A percentile compares a stretch with the other conserved stretches of the same genome.
phyloP scores from a whole-genome alignment of 192 early-diverging fungal genomes.

The Bifiguratus adelaidae region DNA sequence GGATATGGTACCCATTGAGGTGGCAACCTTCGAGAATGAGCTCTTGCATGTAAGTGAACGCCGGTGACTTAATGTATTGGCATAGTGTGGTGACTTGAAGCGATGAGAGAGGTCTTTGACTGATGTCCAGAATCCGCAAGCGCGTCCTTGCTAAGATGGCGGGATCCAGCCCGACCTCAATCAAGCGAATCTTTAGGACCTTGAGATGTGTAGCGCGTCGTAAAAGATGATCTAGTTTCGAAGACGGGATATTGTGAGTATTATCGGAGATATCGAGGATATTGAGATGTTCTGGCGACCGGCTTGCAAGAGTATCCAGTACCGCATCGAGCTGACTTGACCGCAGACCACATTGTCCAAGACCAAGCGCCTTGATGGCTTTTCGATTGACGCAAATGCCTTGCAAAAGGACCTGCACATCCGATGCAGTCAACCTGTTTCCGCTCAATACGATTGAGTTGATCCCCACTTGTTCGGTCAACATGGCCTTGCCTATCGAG shows the following conservation, averaged over 20 bases:
- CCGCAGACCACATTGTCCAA: neutral
- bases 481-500: slow-evolving; percentile 6
- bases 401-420: slow-evolving; percentile 4
- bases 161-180: neutral
- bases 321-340: neutral
- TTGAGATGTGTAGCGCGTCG: slow-evolving; percentile 1
- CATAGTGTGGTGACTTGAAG: slow-evolving; percentile 3
- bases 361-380: slow-evolving; percentile 1
- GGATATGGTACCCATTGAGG: slow-evolving; percentile 26
- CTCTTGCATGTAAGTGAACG: slow-evolving; percentile 6
- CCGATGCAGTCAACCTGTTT: slow-evolving; percentile 5
- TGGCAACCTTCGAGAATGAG: slow-evolving; percentile 25
- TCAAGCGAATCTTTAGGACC: slow-evolving; percentile 3
- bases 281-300: slow-evolving; percentile 7
- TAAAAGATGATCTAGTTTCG: slow-evolving; percentile 1
- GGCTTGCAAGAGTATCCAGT: neutral
- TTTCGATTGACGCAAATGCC: slow-evolving; percentile 4
- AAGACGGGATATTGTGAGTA: neutral
- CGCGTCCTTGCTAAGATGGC: slow-evolving; percentile 1
- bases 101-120: slow-evolving; percentile 3
- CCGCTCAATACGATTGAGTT: slow-evolving; percentile 5
- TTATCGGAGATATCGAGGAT: slow-evolving; percentile 5
- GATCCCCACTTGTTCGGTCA: neutral
- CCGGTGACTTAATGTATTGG: slow-evolving; percentile 12
- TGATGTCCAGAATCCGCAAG: slow-evolving; percentile 7